Conservation (phyloP, 306 rosid species). For the Medicago arabica region DNA sequence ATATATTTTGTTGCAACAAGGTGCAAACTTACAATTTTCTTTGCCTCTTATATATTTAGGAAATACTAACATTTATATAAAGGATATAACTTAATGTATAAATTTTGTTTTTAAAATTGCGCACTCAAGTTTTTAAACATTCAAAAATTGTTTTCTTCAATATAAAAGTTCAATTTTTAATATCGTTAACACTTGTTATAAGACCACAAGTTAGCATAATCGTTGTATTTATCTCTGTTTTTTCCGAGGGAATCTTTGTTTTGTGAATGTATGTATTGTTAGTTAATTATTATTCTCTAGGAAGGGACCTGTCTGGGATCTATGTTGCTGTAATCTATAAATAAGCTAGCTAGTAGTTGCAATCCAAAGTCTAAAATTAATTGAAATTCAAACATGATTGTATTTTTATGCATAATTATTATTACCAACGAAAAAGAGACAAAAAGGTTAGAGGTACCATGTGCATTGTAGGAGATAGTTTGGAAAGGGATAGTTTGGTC, state of each 20-base stretch:
- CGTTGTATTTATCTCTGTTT: too few relatives aligned
- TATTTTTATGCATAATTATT: conserved; percentile 19
- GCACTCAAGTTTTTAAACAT: too few relatives aligned
- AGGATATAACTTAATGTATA: too few relatives aligned
- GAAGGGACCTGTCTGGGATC: neutral
- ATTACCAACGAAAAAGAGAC: neutral
- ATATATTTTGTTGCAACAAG: neutral
- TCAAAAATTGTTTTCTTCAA: too few relatives aligned
- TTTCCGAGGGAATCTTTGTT: too few relatives aligned
- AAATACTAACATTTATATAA: too few relatives aligned
- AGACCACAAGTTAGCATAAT: too few relatives aligned
- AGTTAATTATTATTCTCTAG: neutral
- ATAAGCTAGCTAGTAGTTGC: neutral
- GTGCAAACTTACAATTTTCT: neutral
- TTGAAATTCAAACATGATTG: conserved; percentile 18
- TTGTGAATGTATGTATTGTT: too few relatives aligned
- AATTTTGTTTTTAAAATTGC: too few relatives aligned
- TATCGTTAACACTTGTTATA: too few relatives aligned
- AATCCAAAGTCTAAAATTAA: conserved; percentile 3
- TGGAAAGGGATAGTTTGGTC: conserved; percentile 1
- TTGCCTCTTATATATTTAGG: neutral
- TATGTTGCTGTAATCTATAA: neutral
- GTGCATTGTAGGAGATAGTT: conserved; percentile 25
- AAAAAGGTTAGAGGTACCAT: neutral
- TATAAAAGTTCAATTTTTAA: too few relatives aligned